phyloP scores from a whole-genome alignment of 306 rosid genomes.

The Clitoria ternatea region DNA sequence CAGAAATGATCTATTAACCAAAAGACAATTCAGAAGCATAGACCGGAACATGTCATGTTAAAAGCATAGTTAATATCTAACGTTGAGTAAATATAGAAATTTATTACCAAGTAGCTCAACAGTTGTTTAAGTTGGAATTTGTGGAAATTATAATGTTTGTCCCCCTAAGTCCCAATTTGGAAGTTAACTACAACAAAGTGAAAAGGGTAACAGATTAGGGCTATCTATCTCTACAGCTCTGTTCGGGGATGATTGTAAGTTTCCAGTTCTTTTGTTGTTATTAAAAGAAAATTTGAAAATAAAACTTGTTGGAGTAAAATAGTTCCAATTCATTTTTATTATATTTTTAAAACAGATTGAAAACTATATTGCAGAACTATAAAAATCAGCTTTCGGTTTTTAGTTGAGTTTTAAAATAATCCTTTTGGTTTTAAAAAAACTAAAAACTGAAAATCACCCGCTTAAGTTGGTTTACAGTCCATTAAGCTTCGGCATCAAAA shows the following conservation, averaged over 20 bases:
- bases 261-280: no score
- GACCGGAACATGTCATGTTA: background rate
- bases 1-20: background rate
- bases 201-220: background rate
- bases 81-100: background rate
- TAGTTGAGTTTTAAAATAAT: no score
- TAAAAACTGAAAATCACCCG: no score
- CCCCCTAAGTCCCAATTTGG: background rate
- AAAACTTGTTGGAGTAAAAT: no score
- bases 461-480: background rate
- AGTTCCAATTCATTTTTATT: no score
- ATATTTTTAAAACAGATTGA: no score
- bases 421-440: no score
- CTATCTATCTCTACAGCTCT: no score
- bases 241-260: no score
- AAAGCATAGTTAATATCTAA: background rate
- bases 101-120: background rate
- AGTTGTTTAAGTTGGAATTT: background rate
- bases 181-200: background rate
- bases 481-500: background rate
- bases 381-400: no score
- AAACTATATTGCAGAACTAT: no score
- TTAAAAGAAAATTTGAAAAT: no score
- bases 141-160: background rate
- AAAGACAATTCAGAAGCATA: background rate